Conservation (phyloP, 495 filamentous ascomycete genomes). For the Xylaria bambusicola region DNA sequence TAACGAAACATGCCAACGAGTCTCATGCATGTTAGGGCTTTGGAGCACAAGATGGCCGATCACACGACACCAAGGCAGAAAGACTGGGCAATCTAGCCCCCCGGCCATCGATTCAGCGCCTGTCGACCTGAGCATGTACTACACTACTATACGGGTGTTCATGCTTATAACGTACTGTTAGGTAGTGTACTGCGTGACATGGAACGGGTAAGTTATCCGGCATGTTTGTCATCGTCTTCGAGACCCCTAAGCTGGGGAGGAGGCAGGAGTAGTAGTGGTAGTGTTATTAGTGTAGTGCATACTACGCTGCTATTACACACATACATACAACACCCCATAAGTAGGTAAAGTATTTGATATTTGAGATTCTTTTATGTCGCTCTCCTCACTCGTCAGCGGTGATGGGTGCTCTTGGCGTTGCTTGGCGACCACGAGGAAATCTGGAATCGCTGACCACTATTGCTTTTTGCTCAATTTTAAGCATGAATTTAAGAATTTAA, state of each 20-base stretch:
- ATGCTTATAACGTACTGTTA: too few relatives aligned
- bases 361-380: slow-evolving; percentile 13
- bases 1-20: background rate
- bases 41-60: slow-evolving; percentile 8
- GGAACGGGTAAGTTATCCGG: slow-evolving; percentile 11
- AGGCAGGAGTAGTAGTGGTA: too few relatives aligned
- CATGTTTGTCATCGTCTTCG: slow-evolving; percentile 1
- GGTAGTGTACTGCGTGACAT: too few relatives aligned
- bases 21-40: slow-evolving; percentile 3
- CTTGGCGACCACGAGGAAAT: slow-evolving; percentile 37
- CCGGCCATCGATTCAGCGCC: background rate
- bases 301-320: too few relatives aligned
- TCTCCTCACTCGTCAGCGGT: slow-evolving; percentile 6
- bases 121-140: too few relatives aligned
- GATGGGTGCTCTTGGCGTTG: slow-evolving; percentile 23
- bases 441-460: slow-evolving; percentile 1
- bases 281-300: too few relatives aligned
- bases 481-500: slow-evolving; percentile 58
- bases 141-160: too few relatives aligned
- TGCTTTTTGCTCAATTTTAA: slow-evolving; percentile 35
- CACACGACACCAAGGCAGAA: slow-evolving; percentile 9
- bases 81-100: slow-evolving; percentile 6
- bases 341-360: slow-evolving; percentile 1
- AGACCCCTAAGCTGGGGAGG: slow-evolving; percentile 2
- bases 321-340: too few relatives aligned